Base-by-base conservation (phyloP, 306 rosid species). In the Inga oerstediana region DNA sequence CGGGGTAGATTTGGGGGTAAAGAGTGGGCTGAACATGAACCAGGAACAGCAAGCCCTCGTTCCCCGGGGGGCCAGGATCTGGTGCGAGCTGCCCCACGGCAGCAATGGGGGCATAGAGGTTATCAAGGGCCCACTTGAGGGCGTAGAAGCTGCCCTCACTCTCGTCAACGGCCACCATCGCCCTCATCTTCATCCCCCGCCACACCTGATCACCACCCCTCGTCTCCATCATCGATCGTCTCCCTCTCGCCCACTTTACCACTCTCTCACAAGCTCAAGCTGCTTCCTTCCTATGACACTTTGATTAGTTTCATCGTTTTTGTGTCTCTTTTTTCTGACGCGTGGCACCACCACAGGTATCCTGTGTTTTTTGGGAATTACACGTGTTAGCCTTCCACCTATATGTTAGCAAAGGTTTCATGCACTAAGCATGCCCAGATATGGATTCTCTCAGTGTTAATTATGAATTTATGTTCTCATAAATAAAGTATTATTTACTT, bases 151-250 rank as follows among this genome's bases (percentile, higher is more conserved):
- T 93, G 4, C 77, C 85, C 1, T 90, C 94, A 56, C 95, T 93
- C 76, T 90, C 93, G 45, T 93, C 97, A 15, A 93, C 44, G 1
- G 92, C 95, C 65, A 93, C 94, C 95, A 93, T 90, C 79, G 84
- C 93, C 80, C 81, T 90, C 90, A 69, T 81, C 72, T 35, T 67
- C 24, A 64, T 81, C 24, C 43, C n/a, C 9, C 43, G 14, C 51
- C 49, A 49, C 56, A 75, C 17, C 17, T n/a, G 69, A 32, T 62
- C 70, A 13, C 62, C 41, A 7, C 64, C 62, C 48, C 4, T 30
- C 54, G 34, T 74, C 46, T 49, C 70, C 62, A 71, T 83, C 84
- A 65, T 79, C 34, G 9, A 70, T 81, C 32, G 8, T 20, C 27
- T 58, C n/a, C 13, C 46, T 48, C 8, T 0, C 54, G 17, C 3